These are phyloP conservation scores for Sanghuangporus sanghuang DNA, from an alignment of 1,284 basidiomycete species.

Conservation along the genomic window DNA sequence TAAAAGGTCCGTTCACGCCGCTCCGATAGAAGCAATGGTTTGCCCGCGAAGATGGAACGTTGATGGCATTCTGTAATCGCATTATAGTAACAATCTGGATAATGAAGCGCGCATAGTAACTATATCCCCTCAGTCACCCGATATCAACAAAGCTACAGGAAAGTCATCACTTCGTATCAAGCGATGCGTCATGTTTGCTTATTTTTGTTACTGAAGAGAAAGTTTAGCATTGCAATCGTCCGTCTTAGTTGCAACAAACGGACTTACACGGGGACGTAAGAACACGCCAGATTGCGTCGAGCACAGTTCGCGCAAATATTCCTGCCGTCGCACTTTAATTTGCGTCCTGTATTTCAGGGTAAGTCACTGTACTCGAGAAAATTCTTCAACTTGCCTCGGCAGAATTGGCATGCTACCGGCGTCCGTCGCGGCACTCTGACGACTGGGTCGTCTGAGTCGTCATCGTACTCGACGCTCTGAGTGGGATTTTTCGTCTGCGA, in stretches of 20 bases:
- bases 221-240: not conserved
- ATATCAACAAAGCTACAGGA: not conserved
- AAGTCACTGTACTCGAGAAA: not conserved
- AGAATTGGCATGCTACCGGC: slow-evolving; percentile 20
- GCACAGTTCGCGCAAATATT: slow-evolving; percentile 18
- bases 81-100: not conserved
- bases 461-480: not conserved
- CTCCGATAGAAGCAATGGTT: not conserved
- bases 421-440: slow-evolving; percentile 18
- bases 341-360: slow-evolving; percentile 11
- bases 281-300: slow-evolving; percentile 17
- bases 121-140: not conserved
- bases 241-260: not conserved
- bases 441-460: slow-evolving; percentile 11
- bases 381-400: slow-evolving; percentile 12
- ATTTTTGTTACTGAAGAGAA: not conserved
- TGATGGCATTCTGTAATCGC: not conserved
- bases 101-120: not conserved
- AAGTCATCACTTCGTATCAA: not conserved
- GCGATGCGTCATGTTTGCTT: not conserved
- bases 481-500: not conserved
- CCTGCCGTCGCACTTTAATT: slow-evolving; percentile 20
- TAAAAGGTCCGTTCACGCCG: not conserved
- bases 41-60: not conserved
- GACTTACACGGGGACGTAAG: slow-evolving; percentile 19